Percentiles rank a stretch among this genome's conserved stretches.
Evolutionary conservation across 2,329 filamentous ascomycete species (phyloP).

Genomic region (Sphaerulina vaccinii): DNA sequence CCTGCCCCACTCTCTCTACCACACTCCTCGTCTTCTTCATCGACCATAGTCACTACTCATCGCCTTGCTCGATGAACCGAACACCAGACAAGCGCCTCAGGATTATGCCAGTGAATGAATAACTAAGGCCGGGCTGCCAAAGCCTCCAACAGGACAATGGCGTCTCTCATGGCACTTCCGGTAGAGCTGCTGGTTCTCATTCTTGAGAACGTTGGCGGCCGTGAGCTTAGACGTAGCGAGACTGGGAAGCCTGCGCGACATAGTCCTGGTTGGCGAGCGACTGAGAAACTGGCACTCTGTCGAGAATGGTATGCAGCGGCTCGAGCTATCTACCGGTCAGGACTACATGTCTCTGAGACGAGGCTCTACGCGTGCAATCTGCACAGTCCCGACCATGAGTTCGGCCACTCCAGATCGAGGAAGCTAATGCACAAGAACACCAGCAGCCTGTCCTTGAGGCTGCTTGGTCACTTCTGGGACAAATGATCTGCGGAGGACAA

Average conservation of each 20-base stretch:
- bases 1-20: too few relatives aligned
- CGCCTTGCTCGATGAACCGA: too few relatives aligned
- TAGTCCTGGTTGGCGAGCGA: slow-evolving; percentile 3
- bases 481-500: slow-evolving; percentile 5
- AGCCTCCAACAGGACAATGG: slow-evolving; percentile 15
- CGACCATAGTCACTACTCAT: too few relatives aligned
- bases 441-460: slow-evolving; percentile 13
- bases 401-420: slow-evolving; percentile 13
- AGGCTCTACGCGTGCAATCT: slow-evolving; percentile 19
- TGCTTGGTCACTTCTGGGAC: slow-evolving; percentile 24
- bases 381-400: slow-evolving; percentile 11
- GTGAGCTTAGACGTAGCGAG: slow-evolving; percentile 24
- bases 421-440: slow-evolving; percentile 25
- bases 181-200: slow-evolving; percentile 22
- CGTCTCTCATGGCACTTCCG: slow-evolving; percentile 20
- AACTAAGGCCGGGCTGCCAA: too few relatives aligned
- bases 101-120: too few relatives aligned
- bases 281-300: slow-evolving; percentile 16
- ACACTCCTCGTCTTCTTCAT: too few relatives aligned
- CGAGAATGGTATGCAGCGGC: slow-evolving; percentile 22
- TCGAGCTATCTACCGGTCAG: slow-evolving; percentile 19
- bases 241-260: slow-evolving; percentile 1
- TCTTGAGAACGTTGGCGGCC: slow-evolving; percentile 23
- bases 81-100: too few relatives aligned
- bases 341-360: slow-evolving; percentile 16